phyloP scores from a whole-genome alignment of 129 eudicot genomes.

The Centella asiatica region DNA sequence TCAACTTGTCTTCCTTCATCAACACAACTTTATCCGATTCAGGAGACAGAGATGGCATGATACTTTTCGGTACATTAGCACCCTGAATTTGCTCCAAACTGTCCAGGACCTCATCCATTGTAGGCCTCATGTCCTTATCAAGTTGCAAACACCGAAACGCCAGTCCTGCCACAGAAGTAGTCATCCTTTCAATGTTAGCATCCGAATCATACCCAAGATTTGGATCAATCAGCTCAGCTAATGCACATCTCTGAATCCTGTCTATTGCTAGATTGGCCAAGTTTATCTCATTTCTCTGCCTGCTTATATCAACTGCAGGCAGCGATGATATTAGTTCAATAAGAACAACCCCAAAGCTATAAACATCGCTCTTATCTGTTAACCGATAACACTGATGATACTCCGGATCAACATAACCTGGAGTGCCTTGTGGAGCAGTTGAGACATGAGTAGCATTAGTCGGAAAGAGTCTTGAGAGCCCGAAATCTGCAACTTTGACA shows the following conservation, averaged over 20 bases:
- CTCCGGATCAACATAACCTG: conserved; percentile 39
- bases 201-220: not conserved
- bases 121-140: conserved; percentile 5
- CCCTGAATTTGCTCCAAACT: not conserved
- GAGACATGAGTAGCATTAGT: conserved; percentile 6
- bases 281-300: conserved; percentile 6
- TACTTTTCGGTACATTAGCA: not conserved
- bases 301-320: conserved; percentile 12
- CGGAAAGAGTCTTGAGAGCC: conserved; percentile 8
- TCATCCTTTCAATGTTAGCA: not conserved
- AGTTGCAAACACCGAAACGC: conserved; percentile 8
- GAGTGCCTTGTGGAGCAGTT: conserved; percentile 25
- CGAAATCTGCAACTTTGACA: conserved; percentile 13
- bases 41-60: conserved; percentile 30
- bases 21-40: conserved; percentile 36
- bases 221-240: conserved; percentile 4
- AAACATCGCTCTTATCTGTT: conserved; percentile 32
- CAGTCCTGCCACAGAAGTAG: not conserved
- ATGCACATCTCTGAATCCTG: conserved; percentile 8
- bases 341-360: conserved; percentile 24
- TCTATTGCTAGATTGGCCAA: conserved; percentile 7
- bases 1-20: conserved; percentile 26
- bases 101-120: conserved; percentile 7
- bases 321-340: conserved; percentile 7
- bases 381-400: conserved; percentile 31